Evolutionary conservation across 768 basidiomycete species (phyloP).

Genomic region (Calocybe indica): DNA sequence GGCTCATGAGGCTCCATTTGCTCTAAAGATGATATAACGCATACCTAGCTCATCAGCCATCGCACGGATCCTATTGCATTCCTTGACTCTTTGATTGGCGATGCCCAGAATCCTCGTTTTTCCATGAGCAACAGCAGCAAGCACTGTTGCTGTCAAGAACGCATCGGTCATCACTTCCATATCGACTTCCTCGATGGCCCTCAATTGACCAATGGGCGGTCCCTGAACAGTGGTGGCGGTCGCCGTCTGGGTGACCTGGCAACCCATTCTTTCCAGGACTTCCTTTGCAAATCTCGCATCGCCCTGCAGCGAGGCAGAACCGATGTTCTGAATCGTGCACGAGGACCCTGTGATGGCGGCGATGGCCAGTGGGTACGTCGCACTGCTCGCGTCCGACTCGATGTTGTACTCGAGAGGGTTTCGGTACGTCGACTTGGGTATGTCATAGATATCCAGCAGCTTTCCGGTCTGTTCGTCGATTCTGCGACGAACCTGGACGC

Average conservation of each 20-base stretch:
- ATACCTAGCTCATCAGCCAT: slow-evolving; percentile 94
- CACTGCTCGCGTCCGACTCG: slow-evolving; percentile 92
- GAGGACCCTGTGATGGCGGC: slow-evolving; percentile 97
- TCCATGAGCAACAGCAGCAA: slow-evolving; percentile 76
- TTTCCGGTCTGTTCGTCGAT: slow-evolving; percentile 53
- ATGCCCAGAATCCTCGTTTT: slow-evolving; percentile 88
- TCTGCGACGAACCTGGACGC: slow-evolving; percentile 67
- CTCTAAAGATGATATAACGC: slow-evolving; percentile 13
- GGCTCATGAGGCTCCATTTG: slow-evolving; percentile 1
- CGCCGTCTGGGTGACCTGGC: slow-evolving; percentile 80
- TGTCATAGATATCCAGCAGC: slow-evolving; percentile 75
- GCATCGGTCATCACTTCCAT: slow-evolving; percentile 99
- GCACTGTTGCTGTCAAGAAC: slow-evolving; percentile 89
- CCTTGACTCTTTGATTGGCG: slow-evolving; percentile 97
- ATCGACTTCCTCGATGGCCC: slow-evolving; percentile 81
- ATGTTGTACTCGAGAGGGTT: slow-evolving; percentile 84
- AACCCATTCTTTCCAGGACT: slow-evolving; percentile 94
- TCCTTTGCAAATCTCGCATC: slow-evolving; percentile 94
- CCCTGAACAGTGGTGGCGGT: slow-evolving; percentile 90
- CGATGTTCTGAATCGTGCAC: slow-evolving; percentile 92
- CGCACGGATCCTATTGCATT: slow-evolving; percentile 93
- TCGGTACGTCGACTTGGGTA: slow-evolving; percentile 72
- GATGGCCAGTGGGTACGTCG: slow-evolving; percentile 95
- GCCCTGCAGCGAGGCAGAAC: slow-evolving; percentile 88
- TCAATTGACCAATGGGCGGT: slow-evolving; percentile 74